A percentile compares a stretch with the other conserved stretches of the same genome.
These are phyloP conservation scores for Psilocybe sp. DNA, from an alignment of 768 basidiomycete genomes.

Conservation along the genomic window DNA sequence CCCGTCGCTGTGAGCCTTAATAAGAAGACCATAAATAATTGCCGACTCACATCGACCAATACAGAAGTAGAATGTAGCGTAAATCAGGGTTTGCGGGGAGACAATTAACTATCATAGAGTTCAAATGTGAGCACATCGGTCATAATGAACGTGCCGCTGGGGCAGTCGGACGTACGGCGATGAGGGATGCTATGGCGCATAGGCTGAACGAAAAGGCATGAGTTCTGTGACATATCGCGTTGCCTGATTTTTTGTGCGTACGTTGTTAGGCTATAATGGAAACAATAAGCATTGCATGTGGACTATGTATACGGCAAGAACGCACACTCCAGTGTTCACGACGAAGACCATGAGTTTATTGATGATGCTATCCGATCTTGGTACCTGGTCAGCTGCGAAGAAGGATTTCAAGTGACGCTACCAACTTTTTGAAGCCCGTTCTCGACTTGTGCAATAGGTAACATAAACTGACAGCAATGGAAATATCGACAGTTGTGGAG, in stretches of 20 bases:
- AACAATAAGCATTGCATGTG: constrained; percentile 4
- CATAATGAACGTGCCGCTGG: neutral
- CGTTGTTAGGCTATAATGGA: constrained; percentile 32
- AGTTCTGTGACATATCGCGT: neutral
- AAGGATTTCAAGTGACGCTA: neutral
- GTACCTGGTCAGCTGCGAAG: neutral
- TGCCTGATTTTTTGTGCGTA: constrained; percentile 10
- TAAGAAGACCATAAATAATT: no score
- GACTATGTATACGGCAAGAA: neutral
- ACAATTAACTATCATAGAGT: constrained; percentile 27
- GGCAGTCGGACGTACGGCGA: constrained; percentile 31
- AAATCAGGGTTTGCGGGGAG: constrained; percentile 42
- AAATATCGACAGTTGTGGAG: constrained; percentile 43
- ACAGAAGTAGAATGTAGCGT: constrained; percentile 51
- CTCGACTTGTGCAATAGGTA: constrained; percentile 42
- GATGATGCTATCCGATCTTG: constrained; percentile 49
- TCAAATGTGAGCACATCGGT: neutral
- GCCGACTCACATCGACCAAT: constrained; percentile 41
- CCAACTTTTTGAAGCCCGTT: constrained; percentile 50
- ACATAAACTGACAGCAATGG: constrained; percentile 49
- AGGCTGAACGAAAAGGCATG: constrained; percentile 20
- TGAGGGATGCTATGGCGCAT: constrained; percentile 47
- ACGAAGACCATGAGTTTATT: constrained; percentile 52
- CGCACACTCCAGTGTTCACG: constrained; percentile 50
- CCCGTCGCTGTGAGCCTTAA: neutral